These are phyloP conservation scores for Vanderwaltozyma verrucispora DNA, from an alignment of 805 yeast genomes.

Conservation along the genomic window DNA sequence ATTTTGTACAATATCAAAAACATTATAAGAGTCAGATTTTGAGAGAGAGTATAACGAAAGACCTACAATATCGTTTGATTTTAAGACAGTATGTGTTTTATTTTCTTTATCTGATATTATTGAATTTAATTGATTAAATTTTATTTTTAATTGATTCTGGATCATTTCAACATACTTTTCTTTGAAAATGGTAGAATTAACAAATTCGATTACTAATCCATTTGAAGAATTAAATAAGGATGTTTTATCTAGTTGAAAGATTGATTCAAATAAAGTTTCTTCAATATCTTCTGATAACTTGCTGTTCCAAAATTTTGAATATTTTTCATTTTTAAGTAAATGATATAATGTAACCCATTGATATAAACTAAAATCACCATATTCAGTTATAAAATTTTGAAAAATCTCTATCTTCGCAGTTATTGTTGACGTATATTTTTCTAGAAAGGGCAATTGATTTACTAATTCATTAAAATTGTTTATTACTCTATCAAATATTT, in stretches of 20 bases:
- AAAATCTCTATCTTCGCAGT: conserved; percentile 6
- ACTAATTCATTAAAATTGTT: conserved; percentile 7
- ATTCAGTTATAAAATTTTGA: conserved; percentile 7
- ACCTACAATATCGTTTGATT: background rate
- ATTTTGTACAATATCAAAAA: conserved; percentile 6
- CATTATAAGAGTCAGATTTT: background rate
- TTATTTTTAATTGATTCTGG: background rate
- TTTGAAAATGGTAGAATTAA: conserved; percentile 1
- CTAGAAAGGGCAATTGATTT: background rate
- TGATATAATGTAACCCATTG: conserved; percentile 17
- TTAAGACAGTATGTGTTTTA: background rate
- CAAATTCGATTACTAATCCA: conserved; percentile 5
- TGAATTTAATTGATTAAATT: background rate
- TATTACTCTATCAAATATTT: conserved; percentile 12
- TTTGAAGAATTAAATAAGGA: background rate
- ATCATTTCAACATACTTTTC: conserved; percentile 1
- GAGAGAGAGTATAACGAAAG: conserved; percentile 1
- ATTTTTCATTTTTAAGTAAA: conserved; percentile 5
- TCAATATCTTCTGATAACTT: conserved; percentile 3
- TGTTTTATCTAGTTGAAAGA: conserved; percentile 5
- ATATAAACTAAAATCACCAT: conserved; percentile 7
- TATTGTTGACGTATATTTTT: conserved; percentile 7
- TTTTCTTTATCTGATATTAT: background rate
- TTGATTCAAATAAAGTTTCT: conserved; percentile 5
- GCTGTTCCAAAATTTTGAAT: conserved; percentile 9